These are phyloP conservation scores for Syzygium grande DNA, from an alignment of 345 rosid genomes.

Conservation along the genomic window DNA sequence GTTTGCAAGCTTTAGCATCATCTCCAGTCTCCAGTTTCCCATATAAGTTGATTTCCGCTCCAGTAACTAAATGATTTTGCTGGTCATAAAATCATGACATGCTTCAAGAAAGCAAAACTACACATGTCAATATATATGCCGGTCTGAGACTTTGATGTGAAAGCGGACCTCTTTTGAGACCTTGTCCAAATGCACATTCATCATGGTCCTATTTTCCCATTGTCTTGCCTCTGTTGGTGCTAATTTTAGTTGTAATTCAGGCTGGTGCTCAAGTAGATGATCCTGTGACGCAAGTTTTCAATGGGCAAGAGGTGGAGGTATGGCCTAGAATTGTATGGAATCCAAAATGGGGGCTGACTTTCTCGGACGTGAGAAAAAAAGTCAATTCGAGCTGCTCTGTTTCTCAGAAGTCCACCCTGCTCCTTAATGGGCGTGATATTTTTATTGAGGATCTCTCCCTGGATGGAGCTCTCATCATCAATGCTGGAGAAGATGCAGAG, in stretches of 20 bases:
- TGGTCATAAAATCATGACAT: neutral
- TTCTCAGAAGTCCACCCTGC: slow-evolving; percentile 68
- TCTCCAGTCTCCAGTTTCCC: neutral
- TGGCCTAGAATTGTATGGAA: slow-evolving; percentile 88
- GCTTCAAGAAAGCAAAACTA: neutral
- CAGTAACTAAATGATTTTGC: neutral
- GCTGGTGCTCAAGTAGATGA: slow-evolving; percentile 69
- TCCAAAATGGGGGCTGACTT: slow-evolving; percentile 84
- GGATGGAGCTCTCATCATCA: slow-evolving; percentile 76
- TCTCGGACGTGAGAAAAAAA: slow-evolving; percentile 63
- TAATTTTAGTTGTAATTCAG: slow-evolving; percentile 20
- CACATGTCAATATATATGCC: neutral
- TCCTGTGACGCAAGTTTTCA: slow-evolving; percentile 56
- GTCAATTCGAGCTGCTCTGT: slow-evolving; percentile 47
- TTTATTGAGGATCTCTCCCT: slow-evolving; percentile 49
- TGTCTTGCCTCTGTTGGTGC: neutral
- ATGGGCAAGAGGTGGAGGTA: slow-evolving; percentile 89
- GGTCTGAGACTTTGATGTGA: neutral
- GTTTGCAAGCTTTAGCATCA: neutral
- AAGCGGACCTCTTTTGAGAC: neutral
- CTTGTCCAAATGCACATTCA: neutral
- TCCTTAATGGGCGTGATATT: slow-evolving; percentile 55
- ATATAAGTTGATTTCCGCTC: neutral
- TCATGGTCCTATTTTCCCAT: neutral
- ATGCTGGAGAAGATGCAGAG: slow-evolving; percentile 70